These are phyloP conservation scores for Cephaloascus fragrans DNA, from an alignment of 805 yeast species.

Conservation along the genomic window DNA sequence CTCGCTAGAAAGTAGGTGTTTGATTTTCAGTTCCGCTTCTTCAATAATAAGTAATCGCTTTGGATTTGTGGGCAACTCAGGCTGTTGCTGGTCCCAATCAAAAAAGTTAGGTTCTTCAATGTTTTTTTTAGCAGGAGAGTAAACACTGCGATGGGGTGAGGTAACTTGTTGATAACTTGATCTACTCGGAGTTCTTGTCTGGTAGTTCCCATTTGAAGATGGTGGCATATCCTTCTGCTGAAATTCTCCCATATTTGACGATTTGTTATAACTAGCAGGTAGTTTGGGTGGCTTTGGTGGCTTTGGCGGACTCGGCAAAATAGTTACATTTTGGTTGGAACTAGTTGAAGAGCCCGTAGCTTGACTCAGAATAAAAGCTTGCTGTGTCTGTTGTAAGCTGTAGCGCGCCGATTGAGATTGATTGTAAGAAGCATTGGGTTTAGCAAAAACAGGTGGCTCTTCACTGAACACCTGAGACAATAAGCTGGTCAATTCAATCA, in stretches of 20 bases:
- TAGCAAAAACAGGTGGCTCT: slow-evolving; percentile 36
- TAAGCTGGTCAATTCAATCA: slow-evolving; percentile 20
- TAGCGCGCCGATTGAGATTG: background rate
- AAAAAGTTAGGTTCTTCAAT: background rate
- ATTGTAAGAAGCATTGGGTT: slow-evolving; percentile 7
- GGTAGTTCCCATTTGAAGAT: no score
- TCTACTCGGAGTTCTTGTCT: no score
- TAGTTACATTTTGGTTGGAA: background rate
- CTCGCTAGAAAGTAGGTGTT: background rate
- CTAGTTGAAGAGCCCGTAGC: background rate
- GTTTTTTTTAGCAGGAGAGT: background rate
- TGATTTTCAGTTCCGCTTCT: background rate
- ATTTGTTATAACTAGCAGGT: background rate
- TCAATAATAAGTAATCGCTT: background rate
- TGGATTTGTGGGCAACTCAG: background rate
- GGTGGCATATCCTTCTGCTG: no score
- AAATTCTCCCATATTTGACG: background rate
- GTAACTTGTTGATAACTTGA: no score
- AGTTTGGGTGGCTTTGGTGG: slow-evolving; percentile 1
- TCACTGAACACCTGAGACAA: slow-evolving; percentile 23
- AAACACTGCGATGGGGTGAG: no score
- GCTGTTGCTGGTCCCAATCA: background rate
- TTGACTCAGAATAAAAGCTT: no score
- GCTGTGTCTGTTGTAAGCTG: background rate
- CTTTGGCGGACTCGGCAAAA: slow-evolving; percentile 2